Conservation (phyloP, 441 rosid genomes). For the Erodium moschatum region DNA sequence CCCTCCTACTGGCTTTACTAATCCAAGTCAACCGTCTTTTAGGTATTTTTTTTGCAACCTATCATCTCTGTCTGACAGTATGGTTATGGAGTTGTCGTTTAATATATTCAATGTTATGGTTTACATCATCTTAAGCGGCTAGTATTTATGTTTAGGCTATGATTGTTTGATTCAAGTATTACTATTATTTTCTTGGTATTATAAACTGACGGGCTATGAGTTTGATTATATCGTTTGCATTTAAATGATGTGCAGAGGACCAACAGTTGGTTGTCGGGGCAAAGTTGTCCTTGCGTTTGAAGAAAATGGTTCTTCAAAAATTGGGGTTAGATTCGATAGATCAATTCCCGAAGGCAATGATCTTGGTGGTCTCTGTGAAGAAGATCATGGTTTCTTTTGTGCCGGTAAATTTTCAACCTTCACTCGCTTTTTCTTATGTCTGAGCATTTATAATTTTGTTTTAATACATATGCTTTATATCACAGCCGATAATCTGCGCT, state of each 20-base stretch:
- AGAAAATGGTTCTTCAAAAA: constrained; percentile 76
- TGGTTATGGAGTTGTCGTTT: not conserved
- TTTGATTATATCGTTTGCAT: not conserved
- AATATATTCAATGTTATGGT: not conserved
- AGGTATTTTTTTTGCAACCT: constrained; percentile 31
- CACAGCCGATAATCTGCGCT: constrained; percentile 72
- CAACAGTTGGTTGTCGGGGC: constrained; percentile 69
- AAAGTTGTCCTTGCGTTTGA: constrained; percentile 89
- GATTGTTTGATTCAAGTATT: not conserved
- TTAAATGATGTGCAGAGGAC: constrained; percentile 51
- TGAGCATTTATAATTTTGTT: constrained; percentile 4
- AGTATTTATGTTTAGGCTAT: not conserved
- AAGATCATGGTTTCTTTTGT: constrained; percentile 87
- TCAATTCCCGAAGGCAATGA: constrained; percentile 81
- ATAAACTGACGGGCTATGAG: not conserved
- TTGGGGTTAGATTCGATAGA: constrained; percentile 92
- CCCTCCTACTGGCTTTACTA: constrained; percentile 41
- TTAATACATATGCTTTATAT: constrained; percentile 3
- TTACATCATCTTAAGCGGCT: not conserved
- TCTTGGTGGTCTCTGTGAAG: constrained; percentile 94
- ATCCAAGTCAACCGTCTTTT: constrained; percentile 37
- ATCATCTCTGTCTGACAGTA: not conserved
- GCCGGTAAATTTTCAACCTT: constrained; percentile 39
- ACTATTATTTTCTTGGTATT: not conserved
- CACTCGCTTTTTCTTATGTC: constrained; percentile 4